phyloP scores from a whole-genome alignment of 441 rosid species.

The Aquilaria agallochum region DNA sequence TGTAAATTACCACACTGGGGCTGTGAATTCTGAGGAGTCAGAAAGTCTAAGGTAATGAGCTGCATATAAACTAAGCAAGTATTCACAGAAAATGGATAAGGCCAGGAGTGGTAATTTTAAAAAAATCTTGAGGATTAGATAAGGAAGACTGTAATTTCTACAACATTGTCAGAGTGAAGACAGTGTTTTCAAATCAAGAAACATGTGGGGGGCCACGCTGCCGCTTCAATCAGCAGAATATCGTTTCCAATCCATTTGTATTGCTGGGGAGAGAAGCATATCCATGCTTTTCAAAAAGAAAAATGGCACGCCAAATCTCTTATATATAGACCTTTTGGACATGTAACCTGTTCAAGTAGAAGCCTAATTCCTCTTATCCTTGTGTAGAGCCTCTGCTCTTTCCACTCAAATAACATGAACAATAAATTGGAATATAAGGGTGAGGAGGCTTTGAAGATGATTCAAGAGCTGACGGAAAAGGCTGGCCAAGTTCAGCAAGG shows the following conservation, averaged over 20 bases:
- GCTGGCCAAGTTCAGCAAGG: conserved; percentile 62
- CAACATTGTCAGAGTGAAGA: conserved; percentile 17
- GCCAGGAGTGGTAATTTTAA: neutral
- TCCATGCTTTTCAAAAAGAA: conserved; percentile 15
- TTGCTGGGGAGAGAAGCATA: conserved; percentile 22
- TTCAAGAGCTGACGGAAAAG: conserved; percentile 63
- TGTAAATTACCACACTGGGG: too few species aligned
- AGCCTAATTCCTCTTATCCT: conserved; percentile 8
- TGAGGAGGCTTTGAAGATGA: conserved; percentile 61
- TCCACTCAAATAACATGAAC: conserved; percentile 38
- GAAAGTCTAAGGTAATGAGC: neutral
- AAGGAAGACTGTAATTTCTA: neutral
- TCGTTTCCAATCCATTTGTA: conserved; percentile 27
- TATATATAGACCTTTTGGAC: conserved; percentile 36
- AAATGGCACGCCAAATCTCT: conserved; percentile 18
- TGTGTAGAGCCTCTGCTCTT: conserved; percentile 9
- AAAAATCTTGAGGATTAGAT: neutral
- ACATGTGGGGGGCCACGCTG: conserved; percentile 31
- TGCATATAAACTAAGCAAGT: neutral
- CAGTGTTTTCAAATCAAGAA: conserved; percentile 25
- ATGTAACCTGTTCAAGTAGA: conserved; percentile 13
- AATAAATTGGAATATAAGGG: conserved; percentile 64
- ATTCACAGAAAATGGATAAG: too few species aligned
- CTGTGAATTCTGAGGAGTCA: too few species aligned
- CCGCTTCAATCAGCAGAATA: conserved; percentile 37